Conservation (phyloP, 306 rosid genomes). For the Betula pendula region DNA sequence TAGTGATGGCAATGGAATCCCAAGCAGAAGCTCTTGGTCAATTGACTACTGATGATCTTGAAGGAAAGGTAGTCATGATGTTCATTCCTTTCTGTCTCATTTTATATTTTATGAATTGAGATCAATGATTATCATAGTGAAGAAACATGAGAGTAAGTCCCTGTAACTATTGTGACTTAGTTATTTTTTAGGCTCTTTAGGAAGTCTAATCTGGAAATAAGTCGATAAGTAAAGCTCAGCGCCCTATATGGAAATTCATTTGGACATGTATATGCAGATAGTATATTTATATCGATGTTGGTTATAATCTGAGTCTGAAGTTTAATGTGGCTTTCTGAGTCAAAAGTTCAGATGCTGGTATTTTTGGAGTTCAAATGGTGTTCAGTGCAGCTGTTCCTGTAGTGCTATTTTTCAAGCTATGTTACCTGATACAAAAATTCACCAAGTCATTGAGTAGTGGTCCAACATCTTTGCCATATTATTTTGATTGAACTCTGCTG, state of each 20-base stretch:
- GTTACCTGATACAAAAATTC: too few relatives aligned
- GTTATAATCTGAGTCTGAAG: neutral
- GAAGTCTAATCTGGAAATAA: neutral
- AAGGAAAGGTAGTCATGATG: conserved; percentile 68
- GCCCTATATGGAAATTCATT: neutral
- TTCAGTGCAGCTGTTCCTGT: neutral
- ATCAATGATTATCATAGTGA: neutral
- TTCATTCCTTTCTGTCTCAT: neutral
- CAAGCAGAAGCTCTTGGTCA: conserved; percentile 97
- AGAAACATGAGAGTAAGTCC: neutral
- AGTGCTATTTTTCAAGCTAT: neutral
- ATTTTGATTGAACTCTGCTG: neutral
- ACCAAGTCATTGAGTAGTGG: too few relatives aligned
- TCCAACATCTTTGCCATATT: neutral
- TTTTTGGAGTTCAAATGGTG: neutral
- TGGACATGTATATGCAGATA: neutral
- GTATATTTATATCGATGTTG: neutral
- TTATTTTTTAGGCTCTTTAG: neutral
- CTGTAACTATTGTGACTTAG: neutral
- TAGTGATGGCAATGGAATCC: conserved; percentile 95
- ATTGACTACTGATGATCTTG: conserved; percentile 85
- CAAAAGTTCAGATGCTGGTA: neutral
- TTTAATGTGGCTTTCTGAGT: neutral
- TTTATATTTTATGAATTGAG: neutral
- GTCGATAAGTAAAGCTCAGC: neutral